Base-by-base conservation (phyloP, 2,329 filamentous ascomycete genomes). In the Exophiala xenobiotica region DNA sequence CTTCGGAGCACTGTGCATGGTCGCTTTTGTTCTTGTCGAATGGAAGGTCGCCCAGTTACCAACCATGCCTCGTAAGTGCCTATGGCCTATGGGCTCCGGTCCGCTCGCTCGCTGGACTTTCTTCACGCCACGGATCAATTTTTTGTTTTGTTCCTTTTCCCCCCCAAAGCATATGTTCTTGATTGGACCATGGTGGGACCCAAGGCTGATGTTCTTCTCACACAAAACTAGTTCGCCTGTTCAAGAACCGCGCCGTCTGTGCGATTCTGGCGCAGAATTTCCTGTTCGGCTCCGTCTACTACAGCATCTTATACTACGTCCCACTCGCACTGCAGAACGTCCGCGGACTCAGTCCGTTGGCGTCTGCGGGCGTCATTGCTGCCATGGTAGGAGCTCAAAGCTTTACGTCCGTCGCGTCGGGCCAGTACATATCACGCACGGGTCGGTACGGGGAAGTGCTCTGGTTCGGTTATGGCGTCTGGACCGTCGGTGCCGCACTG, bases 11-110 rank as follows among this genome's bases (percentile, higher is more conserved):
- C 50, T 86, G 18, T 76, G 77, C 5, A 76, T 86, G 47, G 78
- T 56, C 7, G 57, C 90, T 29, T 95, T 95, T 67, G 70, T 85
- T 57, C 29, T 89, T 54, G 79, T 80, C 59, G 86, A 90, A 26
- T 67, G 80, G 78, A 66, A 77, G 77, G 11, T 49, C 14, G 24
- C 46, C 14, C 23, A 22, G n/a, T 24, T 49, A 27, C 46, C 46
- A 12, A 49, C 38, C 37, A 49, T 49, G 37, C 46, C 46, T 9
- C 37, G 26, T 41, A 23, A 38, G 31, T 35, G n/a, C n/a, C n/a
- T n/a, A n/a, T n/a, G n/a, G n/a, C n/a, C n/a, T n/a, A n/a, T n/a
- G n/a, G n/a, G n/a, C n/a, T n/a, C n/a, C n/a, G n/a, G n/a, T n/a
- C n/a, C n/a, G n/a, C n/a, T n/a, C n/a, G n/a, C n/a, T n/a, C n/a